Evolutionary conservation across 2,329 filamentous ascomycete species (phyloP), one percentile per base, ranked within the genome.

Genomic region (Cladophialophora psammophila): DNA sequence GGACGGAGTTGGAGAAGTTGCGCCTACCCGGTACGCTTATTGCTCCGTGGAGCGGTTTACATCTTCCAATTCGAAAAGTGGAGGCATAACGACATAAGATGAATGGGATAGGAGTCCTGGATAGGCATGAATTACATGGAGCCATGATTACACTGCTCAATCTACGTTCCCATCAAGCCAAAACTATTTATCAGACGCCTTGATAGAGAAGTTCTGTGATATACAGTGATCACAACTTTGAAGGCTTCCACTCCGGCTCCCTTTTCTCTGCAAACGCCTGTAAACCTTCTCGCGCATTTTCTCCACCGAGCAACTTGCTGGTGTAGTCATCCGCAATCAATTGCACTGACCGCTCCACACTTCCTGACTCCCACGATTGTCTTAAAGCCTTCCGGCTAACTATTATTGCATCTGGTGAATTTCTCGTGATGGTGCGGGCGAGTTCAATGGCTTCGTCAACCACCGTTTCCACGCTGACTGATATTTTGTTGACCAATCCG

Each of bases 271-370:
- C 88, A 81, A 94, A 94, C 69, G 90, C 91, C 78, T 76, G 81
- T n/a, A 94, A 81, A 0, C 91, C 91, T 79, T 94, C 91, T 64
- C 84, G 85, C 79, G 92, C 88, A 77, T 94, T 94, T 71, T 91
- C 88, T 9, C 56, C 62, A 1, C 42, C 26, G 9, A 36, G 50
- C 8, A 68, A 40, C 32, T 42, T 54, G 8, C 35, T 34, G 12
- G 52, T 38, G 20, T 58, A 58, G 20, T 50, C 18, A 18, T 55
- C n/a, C 3, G 31, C 40, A 20, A 50, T 45, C 69, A 86, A 75
- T 66, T 80, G 80, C 31, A 88, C 91, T 13, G 81, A 89, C 69
- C 86, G 84, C 75, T 88, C 86, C 0, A 88, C 90, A 9, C 88
- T 86, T n/a, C 89, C 78, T 0, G 83, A 85, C 72, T 92, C 90